Percentiles rank a stretch among this genome's conserved stretches.
These are phyloP conservation scores for Cymbidium sinense DNA, from an alignment of 106 monocot species.

Conservation along the genomic window DNA sequence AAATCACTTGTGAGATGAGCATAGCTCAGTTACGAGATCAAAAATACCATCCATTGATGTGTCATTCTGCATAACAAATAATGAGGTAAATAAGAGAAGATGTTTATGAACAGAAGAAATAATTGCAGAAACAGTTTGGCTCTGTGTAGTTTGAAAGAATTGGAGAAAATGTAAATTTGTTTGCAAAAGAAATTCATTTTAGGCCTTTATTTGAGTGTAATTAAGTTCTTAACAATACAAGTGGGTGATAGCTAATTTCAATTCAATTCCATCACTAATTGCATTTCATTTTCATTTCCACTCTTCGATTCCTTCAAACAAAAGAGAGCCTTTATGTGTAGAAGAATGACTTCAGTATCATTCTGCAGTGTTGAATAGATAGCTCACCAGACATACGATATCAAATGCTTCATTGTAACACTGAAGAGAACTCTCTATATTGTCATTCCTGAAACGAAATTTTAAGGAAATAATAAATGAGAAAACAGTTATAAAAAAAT, in stretches of 20 bases:
- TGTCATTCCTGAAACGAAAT: slow-evolving; percentile 40
- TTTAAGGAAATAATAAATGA: too few relatives aligned
- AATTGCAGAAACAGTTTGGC: not conserved
- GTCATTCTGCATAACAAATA: not conserved
- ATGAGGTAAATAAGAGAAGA: not conserved
- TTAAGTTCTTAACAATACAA: not conserved
- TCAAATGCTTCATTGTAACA: slow-evolving; percentile 49
- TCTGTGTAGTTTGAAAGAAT: not conserved
- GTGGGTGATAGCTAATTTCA: not conserved
- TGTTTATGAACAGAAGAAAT: not conserved
- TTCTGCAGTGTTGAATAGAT: not conserved
- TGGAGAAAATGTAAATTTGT: not conserved
- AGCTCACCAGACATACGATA: slow-evolving; percentile 45
- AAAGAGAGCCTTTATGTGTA: not conserved
- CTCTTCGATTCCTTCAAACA: not conserved
- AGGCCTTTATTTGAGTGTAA: not conserved
- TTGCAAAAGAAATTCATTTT: too few relatives aligned
- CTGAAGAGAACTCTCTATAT: slow-evolving; percentile 39
- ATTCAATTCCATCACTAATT: not conserved
- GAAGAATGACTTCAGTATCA: slow-evolving; percentile 1
- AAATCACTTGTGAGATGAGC: not conserved
- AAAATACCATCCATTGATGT: not conserved
- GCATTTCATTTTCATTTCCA: not conserved
- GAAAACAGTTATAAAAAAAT: not conserved
- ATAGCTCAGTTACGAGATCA: slow-evolving; percentile 1